Conservation (phyloP, 2,329 filamentous ascomycete species). For the Calonectria pseudoreteaudii region DNA sequence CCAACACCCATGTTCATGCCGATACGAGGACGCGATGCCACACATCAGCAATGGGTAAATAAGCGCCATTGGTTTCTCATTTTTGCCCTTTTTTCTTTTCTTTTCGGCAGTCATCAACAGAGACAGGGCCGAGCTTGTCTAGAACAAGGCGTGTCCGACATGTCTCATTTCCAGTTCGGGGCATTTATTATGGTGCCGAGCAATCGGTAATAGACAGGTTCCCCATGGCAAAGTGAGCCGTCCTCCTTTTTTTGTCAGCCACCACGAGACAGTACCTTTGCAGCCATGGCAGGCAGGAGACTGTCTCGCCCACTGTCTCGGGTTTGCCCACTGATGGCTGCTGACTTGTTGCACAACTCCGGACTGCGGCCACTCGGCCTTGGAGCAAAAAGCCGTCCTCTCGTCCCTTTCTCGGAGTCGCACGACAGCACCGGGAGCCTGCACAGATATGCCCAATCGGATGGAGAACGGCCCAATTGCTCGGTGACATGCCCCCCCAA, state of each 20-base stretch:
- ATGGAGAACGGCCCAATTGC: background rate
- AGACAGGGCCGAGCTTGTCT: background rate
- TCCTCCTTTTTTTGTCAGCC: background rate
- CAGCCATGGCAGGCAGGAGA: background rate
- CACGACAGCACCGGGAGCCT: background rate
- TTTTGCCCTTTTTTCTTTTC: background rate
- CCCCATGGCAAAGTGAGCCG: background rate
- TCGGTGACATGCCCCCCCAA: background rate
- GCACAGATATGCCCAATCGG: background rate
- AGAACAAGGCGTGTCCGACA: background rate
- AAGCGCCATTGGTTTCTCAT: background rate
- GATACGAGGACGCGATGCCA: conserved; percentile 2
- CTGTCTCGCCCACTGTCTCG: background rate
- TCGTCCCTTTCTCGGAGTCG: background rate
- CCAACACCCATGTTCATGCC: background rate
- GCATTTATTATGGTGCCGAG: background rate
- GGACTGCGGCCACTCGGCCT: conserved; percentile 4
- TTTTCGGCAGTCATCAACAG: background rate
- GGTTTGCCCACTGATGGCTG: background rate
- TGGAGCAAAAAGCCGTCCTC: background rate
- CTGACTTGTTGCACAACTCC: background rate
- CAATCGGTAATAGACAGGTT: background rate
- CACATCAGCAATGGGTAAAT: background rate
- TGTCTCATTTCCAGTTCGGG: background rate
- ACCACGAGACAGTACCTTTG: background rate